Conservation (phyloP, 2,329 filamentous ascomycete genomes). For the Aureobasidium zeae region DNA sequence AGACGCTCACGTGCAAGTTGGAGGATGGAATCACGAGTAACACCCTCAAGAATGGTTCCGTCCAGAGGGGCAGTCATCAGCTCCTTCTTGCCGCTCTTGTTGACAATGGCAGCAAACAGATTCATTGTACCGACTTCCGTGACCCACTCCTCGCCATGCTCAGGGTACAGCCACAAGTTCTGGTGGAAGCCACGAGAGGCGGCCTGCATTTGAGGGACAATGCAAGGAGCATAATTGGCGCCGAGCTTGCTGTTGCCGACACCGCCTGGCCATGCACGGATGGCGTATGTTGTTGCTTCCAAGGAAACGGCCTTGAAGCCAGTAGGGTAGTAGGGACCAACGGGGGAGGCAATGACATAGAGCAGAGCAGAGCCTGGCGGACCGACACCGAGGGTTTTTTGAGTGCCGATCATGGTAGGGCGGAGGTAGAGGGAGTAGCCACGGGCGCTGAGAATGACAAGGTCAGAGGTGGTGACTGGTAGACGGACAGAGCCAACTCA, state of each 20-base stretch:
- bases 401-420: constrained; percentile 94
- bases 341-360: constrained; percentile 90
- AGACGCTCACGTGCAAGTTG: constrained; percentile 74
- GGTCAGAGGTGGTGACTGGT: neutral
- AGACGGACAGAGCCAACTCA: constrained; percentile 31
- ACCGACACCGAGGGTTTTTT: constrained; percentile 84
- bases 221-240: constrained; percentile 98
- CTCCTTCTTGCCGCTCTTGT: constrained; percentile 83
- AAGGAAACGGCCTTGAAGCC: constrained; percentile 96
- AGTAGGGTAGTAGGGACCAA: constrained; percentile 95
- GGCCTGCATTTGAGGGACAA: constrained; percentile 89
- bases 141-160: constrained; percentile 65
- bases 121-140: constrained; percentile 99
- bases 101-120: constrained; percentile 77
- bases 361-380: constrained; percentile 86
- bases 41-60: constrained; percentile 90
- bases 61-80: constrained; percentile 91
- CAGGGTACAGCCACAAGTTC: constrained; percentile 92
- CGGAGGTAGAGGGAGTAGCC: constrained; percentile 95
- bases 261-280: constrained; percentile 94
- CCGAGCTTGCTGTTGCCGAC: constrained; percentile 98
- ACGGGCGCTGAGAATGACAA: neutral
- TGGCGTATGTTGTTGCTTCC: constrained; percentile 92
- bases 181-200: constrained; percentile 90
- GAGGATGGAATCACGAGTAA: constrained; percentile 88